phyloP scores from a whole-genome alignment of 2,329 filamentous ascomycete genomes.

The Claviceps spartinae region DNA sequence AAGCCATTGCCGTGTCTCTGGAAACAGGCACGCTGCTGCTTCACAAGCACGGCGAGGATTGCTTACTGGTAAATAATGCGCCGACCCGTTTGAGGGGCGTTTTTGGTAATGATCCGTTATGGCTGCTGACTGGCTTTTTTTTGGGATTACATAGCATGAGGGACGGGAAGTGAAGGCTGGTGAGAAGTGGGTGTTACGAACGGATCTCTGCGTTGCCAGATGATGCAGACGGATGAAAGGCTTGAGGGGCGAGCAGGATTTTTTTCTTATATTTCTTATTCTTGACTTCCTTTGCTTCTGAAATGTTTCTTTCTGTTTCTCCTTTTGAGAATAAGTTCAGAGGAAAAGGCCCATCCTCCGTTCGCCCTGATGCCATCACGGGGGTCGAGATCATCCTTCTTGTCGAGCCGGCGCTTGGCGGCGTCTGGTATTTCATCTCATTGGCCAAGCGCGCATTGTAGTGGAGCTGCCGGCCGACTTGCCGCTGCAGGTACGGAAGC shows the following conservation, averaged over 20 bases:
- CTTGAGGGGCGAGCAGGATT: neutral
- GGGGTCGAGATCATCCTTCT: too few species aligned
- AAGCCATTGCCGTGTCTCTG: slow-evolving; percentile 57
- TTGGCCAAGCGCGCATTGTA: neutral
- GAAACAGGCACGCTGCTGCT: slow-evolving; percentile 78
- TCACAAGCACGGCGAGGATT: slow-evolving; percentile 81
- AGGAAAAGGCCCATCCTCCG: too few species aligned
- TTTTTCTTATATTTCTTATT: too few species aligned
- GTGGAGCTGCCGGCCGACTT: neutral
- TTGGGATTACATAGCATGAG: slow-evolving; percentile 47
- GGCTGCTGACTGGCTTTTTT: neutral
- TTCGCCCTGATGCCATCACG: too few species aligned
- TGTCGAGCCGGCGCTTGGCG: too few species aligned
- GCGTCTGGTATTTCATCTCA: neutral
- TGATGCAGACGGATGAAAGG: slow-evolving; percentile 14
- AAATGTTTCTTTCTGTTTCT: too few species aligned
- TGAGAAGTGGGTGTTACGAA: slow-evolving; percentile 85
- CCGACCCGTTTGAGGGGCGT: too few species aligned
- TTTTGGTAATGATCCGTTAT: neutral
- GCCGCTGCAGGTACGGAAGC: slow-evolving; percentile 1
- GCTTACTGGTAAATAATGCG: slow-evolving; percentile 47
- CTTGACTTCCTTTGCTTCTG: too few species aligned
- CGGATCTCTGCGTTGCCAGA: slow-evolving; percentile 58
- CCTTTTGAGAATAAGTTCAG: too few species aligned
- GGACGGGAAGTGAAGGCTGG: slow-evolving; percentile 64